These are phyloP conservation scores for Quercus suber DNA, from an alignment of 306 rosid species.

Conservation along the genomic window DNA sequence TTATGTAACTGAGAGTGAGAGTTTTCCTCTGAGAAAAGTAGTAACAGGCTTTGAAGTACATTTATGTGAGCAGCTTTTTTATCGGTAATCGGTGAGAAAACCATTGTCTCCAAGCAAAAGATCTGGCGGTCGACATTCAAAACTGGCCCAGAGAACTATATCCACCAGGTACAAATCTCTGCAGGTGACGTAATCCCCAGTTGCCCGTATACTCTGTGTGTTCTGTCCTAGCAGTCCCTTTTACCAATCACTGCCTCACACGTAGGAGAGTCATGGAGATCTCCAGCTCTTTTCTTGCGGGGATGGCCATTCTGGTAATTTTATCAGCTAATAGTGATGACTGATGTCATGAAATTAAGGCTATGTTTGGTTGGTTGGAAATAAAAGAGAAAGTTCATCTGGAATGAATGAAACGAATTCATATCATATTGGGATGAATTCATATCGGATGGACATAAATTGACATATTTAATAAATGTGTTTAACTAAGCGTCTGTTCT, in stretches of 20 bases:
- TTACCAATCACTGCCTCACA: neutral
- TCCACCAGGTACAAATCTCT: conserved; percentile 10
- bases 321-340: too few species aligned
- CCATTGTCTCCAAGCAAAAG: conserved; percentile 25
- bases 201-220: conserved; percentile 4
- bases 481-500: too few species aligned
- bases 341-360: too few species aligned
- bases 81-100: conserved; percentile 32
- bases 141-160: neutral
- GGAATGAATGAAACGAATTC: rapidly evolving
- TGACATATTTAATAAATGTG: too few species aligned
- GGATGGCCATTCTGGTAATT: neutral
- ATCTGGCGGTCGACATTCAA: conserved; percentile 30
- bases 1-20: conserved; percentile 3
- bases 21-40: neutral
- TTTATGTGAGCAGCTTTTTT: neutral
- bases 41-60: conserved; percentile 1
- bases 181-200: conserved; percentile 42
- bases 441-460: rapidly evolving
- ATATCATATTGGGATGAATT: too few species aligned
- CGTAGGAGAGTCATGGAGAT: neutral
- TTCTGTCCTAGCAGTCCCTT: neutral
- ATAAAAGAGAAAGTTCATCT: too few species aligned
- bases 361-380: too few species aligned
- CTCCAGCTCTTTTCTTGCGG: neutral